Evolutionary conservation across 805 yeast genomes (phyloP), one percentile per base, ranked within the genome.

Genomic region (Saturnispora dispora): DNA sequence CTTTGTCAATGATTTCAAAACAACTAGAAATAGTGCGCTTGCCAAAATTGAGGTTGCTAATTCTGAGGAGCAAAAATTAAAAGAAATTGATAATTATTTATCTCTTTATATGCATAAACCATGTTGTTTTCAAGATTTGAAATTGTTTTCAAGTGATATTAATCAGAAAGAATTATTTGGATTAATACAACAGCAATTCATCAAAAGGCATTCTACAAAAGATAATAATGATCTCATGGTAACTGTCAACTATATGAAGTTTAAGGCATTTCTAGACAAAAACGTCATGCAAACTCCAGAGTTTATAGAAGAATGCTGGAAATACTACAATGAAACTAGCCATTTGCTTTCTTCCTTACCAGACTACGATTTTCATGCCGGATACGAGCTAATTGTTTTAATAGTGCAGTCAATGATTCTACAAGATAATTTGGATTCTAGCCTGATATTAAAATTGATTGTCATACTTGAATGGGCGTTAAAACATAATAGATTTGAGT

Each of bases 321-420:
- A 51, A 0, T 67, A 67, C 28, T 83, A 75, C 61, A 64, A 67
- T 15, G 56, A 62, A 15, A 71, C 74, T 51, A 69, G 65, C 52
- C 63, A 59, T 17, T 62, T 71, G 36, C 64, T 75, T 45, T 46
- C 60, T 27, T 55, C 56, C 5, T 77, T 78, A 60, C 69, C 72
- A 46, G 74, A 72, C 50, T 83, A 84, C 40, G 96, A 89, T 62
- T 85, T 83, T 62, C 84, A 82, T 55, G 63, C 79, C 2, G 86
- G 85, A 6, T 81, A 84, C 54, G 88, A 83, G 50, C 75, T 86
- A 45, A 64, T 86, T 9, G 62, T 88, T 5, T 64, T 83, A 46
- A 77, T 82, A 1, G 73, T 81, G 0, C 66, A 75, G 60, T 64
- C 66, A 1, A 51, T 68, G 15, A 40, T 46, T 6, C 17, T 48